Evolutionary conservation across 129 eudicot species (phyloP).

Genomic region (Centaurea solstitialis): DNA sequence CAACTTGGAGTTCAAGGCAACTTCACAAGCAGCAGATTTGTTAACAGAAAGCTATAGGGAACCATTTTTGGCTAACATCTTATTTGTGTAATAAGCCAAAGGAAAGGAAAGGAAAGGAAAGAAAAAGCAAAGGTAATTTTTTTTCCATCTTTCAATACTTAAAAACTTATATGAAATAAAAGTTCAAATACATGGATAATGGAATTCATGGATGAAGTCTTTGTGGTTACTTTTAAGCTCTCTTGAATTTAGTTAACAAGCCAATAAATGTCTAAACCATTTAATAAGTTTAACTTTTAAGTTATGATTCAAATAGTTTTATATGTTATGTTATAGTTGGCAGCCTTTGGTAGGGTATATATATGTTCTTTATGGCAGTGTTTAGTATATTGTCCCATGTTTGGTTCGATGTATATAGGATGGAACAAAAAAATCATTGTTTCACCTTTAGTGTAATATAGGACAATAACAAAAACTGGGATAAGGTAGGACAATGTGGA

Average conservation of each 20-base stretch:
- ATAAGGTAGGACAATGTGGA: too few species aligned
- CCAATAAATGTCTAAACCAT: not conserved
- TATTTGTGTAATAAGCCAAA: slow-evolving; percentile 21
- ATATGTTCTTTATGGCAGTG: too few species aligned
- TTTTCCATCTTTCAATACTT: not conserved
- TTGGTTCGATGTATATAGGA: too few species aligned
- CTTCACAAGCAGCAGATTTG: slow-evolving; percentile 75
- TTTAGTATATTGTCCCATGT: too few species aligned
- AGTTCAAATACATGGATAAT: not conserved
- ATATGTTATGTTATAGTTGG: too few species aligned
- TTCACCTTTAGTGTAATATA: too few species aligned
- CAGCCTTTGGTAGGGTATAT: too few species aligned
- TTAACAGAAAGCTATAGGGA: slow-evolving; percentile 22
- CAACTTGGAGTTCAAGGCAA: slow-evolving; percentile 95
- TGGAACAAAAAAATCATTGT: too few species aligned
- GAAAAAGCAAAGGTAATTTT: slow-evolving; percentile 13
- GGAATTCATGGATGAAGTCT: not conserved
- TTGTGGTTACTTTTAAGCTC: not conserved
- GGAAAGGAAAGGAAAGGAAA: slow-evolving; percentile 24
- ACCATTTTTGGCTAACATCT: slow-evolving; percentile 19
- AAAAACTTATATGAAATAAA: slow-evolving; percentile 5
- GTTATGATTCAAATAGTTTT: not conserved
- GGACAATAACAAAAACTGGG: too few species aligned
- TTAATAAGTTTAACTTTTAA: not conserved
- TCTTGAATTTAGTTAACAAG: not conserved